Evolutionary conservation across 2,329 filamentous ascomycete species (phyloP), one percentile per base, ranked within the genome.

Genomic region (Aspergillus sojae): DNA sequence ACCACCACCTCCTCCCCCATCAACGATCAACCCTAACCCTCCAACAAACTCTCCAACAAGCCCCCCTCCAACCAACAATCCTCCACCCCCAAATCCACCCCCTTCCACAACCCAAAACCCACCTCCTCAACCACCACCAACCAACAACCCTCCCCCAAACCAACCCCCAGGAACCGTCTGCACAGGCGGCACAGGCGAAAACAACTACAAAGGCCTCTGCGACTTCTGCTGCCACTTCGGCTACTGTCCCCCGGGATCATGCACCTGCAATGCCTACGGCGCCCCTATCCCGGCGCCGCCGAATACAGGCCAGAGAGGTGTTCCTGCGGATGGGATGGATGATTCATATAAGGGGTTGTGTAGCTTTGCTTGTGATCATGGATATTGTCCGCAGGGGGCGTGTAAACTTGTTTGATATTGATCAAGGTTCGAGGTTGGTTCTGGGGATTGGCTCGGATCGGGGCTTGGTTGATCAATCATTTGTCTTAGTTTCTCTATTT

Each of bases 311-410:
- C 59, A 57, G 9, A 63, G 62, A 34, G 70, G 73, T 0, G 3
- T 65, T 1, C 70, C 72, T 9, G 9, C 61, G 2, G 63, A 65
- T 0, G 48, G 48, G 9, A 66, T 73, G 50, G 71, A 72, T 43
- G 73, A 77, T 4, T 71, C 73, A 1, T 84, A 83, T 64, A 65
- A 76, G 45, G 81, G 81, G 0, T 75, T 84, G 19, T 84, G 82
- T 65, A 81, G 77, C 62, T 84, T 77, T 64, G 74, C 79, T 14
- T 84, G 81, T 53, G 79, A 77, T 63, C 79, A 82, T 67, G 81
- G 81, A 0, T 84, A 84, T 63, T 83, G 81, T 57, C 81, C 81
- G 0, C 55, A 68, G 6, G 74, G 73, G 2, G 71, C 71, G 0
- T 73, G 71, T 30, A 66, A 16, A 52, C 32, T 41, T 36, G 57